Conservation (phyloP, 768 basidiomycete genomes). For the Boletus tomentosulus region DNA sequence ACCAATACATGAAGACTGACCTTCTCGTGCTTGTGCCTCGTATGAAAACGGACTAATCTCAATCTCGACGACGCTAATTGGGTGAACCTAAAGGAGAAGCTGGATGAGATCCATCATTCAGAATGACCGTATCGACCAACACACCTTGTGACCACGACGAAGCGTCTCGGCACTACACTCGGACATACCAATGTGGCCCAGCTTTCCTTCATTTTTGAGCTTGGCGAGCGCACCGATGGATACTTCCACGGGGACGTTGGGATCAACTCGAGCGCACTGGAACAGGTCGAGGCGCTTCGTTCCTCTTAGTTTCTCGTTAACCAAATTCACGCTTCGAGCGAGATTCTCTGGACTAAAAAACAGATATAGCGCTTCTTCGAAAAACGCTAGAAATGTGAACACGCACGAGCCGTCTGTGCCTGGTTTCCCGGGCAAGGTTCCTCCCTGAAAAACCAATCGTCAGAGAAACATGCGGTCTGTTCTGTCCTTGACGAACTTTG, state of each 20-base stretch:
- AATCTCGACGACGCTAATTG: slow-evolving; percentile 60
- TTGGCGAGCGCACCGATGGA: slow-evolving; percentile 38
- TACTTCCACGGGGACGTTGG: slow-evolving; percentile 43
- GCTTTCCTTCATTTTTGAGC: slow-evolving; percentile 28
- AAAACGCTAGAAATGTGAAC: no score
- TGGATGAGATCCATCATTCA: not conserved
- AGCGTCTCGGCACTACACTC: slow-evolving; percentile 51
- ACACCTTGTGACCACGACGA: slow-evolving; percentile 30
- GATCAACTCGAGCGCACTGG: slow-evolving; percentile 36
- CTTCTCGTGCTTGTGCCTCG: slow-evolving; percentile 46
- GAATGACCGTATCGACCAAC: not conserved
- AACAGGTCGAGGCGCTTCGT: slow-evolving; percentile 60
- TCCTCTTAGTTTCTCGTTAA: slow-evolving; percentile 44
- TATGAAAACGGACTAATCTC: slow-evolving; percentile 61
- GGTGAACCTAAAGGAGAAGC: slow-evolving; percentile 38
- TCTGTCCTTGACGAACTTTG: slow-evolving; percentile 17
- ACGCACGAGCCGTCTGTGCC: slow-evolving; percentile 31
- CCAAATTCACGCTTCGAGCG: slow-evolving; percentile 40
- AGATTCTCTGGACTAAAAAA: slow-evolving; percentile 36
- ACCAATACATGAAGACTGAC: slow-evolving; percentile 1
- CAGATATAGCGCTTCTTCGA: not conserved
- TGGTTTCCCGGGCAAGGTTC: slow-evolving; percentile 36
- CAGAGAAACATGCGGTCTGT: not conserved
- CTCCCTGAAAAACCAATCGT: slow-evolving; percentile 15
- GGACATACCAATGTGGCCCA: slow-evolving; percentile 56